These are phyloP conservation scores for Barnettozyma salicaria DNA, from an alignment of 805 yeast species.

Conservation along the genomic window DNA sequence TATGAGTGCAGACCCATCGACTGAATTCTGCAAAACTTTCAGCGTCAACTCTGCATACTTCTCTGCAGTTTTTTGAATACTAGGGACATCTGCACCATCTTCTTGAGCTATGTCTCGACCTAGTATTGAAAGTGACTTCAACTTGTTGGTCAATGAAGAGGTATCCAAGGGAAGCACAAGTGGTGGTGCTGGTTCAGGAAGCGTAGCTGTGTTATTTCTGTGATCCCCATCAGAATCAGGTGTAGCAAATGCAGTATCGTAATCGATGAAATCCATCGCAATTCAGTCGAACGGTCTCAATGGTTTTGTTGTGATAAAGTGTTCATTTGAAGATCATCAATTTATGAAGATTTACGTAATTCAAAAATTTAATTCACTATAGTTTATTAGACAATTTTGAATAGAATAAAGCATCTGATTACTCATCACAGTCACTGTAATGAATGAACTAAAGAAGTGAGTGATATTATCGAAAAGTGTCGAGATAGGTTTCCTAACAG, in stretches of 20 bases:
- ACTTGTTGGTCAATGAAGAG: constrained; percentile 28
- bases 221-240: background rate
- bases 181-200: constrained; percentile 37
- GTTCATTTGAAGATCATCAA: no score
- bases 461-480: background rate
- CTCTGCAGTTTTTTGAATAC: constrained; percentile 30
- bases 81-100: constrained; percentile 8
- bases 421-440: no score
- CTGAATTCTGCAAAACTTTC: constrained; percentile 28
- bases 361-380: no score
- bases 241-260: constrained; percentile 18
- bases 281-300: no score
- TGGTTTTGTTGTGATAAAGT: no score
- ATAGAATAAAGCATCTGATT: no score
- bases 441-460: constrained; percentile 11
- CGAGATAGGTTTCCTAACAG: background rate
- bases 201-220: background rate
- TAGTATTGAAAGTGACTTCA: constrained; percentile 33
- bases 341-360: no score
- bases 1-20: constrained; percentile 7
- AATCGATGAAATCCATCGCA: constrained; percentile 26
- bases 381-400: no score
- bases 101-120: constrained; percentile 1
- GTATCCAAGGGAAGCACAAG: constrained; percentile 33
- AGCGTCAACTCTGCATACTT: constrained; percentile 46